phyloP scores from a whole-genome alignment of 495 filamentous ascomycete genomes.

The Lasiosphaeria miniovina region DNA sequence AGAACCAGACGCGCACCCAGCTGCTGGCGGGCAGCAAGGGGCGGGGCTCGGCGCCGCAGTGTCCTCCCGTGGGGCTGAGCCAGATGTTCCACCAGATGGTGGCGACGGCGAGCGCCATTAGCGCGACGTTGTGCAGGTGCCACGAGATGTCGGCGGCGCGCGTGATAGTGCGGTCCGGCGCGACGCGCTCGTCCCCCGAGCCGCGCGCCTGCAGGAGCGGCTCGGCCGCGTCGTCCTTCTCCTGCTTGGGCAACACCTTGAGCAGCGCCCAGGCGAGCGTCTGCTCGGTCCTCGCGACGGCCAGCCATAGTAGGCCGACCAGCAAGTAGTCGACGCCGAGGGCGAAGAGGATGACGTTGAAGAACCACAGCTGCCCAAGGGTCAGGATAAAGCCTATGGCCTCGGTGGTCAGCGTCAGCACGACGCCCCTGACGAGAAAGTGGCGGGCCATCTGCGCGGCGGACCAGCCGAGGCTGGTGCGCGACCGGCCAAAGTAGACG shows the following conservation, averaged over 20 bases:
- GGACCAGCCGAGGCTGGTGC: constrained; percentile 28
- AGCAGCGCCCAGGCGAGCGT: constrained; percentile 19
- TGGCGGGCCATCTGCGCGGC: constrained; percentile 25
- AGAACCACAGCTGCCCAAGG: constrained; percentile 27
- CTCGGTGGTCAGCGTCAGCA: constrained; percentile 23
- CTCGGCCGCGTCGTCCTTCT: constrained; percentile 20
- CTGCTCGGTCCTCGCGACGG: constrained; percentile 22
- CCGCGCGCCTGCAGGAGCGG: constrained; percentile 19
- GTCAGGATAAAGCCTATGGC: constrained; percentile 18
- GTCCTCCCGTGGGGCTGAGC: constrained; percentile 30
- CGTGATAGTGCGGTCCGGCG: constrained; percentile 24
- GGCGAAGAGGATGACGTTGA: constrained; percentile 34
- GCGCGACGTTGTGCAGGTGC: constrained; percentile 28
- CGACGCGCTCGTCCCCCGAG: constrained; percentile 7
- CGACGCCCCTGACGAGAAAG: constrained; percentile 25
- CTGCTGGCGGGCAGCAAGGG: constrained; percentile 10
- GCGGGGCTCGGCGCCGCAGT: constrained; percentile 17
- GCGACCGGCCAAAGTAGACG: constrained; percentile 32
- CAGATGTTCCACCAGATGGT: constrained; percentile 37
- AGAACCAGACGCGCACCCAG: constrained; percentile 30
- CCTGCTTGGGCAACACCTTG: constrained; percentile 17
- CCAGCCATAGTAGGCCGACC: constrained; percentile 30
- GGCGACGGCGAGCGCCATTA: constrained; percentile 20
- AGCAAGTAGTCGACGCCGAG: constrained; percentile 35
- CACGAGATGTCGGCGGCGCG: constrained; percentile 29